Evolutionary conservation across 75 land plant genomes (phyloP).

Genomic region (Picea sitchensis): DNA sequence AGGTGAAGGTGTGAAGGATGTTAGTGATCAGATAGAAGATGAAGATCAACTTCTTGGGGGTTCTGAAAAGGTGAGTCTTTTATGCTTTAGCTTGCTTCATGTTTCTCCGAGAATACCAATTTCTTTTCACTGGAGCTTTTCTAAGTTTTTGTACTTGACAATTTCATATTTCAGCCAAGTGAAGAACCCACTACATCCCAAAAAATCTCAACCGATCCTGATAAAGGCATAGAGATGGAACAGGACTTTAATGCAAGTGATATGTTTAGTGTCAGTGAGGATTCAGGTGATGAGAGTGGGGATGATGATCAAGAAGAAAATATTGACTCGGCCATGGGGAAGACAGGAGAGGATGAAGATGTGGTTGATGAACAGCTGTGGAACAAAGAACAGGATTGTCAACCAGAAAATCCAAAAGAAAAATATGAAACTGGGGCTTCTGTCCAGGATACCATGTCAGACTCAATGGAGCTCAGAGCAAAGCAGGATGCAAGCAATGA

Average conservation of each 20-base stretch:
- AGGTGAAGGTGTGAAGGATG: slow-evolving; percentile 89
- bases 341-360: slow-evolving; percentile 51
- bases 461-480: slow-evolving; percentile 63
- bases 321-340: slow-evolving; percentile 86
- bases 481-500: slow-evolving; percentile 50
- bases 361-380: slow-evolving; percentile 74
- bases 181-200: slow-evolving; percentile 31
- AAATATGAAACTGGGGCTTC: slow-evolving; percentile 78
- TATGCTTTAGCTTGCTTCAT: not conserved
- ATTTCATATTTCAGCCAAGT: slow-evolving; percentile 21
- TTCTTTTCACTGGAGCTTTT: not conserved
- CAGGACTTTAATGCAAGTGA: slow-evolving; percentile 76
- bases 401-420: slow-evolving; percentile 38
- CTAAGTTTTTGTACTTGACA: not conserved
- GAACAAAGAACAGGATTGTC: slow-evolving; percentile 68
- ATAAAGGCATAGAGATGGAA: slow-evolving; percentile 96
- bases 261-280: slow-evolving; percentile 77
- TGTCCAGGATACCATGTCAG: slow-evolving; percentile 42
- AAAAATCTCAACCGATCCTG: slow-evolving; percentile 32
- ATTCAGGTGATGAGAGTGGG: slow-evolving; percentile 55
- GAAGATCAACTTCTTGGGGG: slow-evolving; percentile 89
- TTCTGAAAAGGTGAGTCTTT: slow-evolving; percentile 53
- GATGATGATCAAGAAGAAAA: slow-evolving; percentile 56
- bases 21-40: slow-evolving; percentile 91
- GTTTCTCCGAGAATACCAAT: not conserved